phyloP scores from a whole-genome alignment of 2,329 filamentous ascomycete genomes.

The Zymoseptoria ardabiliae region DNA sequence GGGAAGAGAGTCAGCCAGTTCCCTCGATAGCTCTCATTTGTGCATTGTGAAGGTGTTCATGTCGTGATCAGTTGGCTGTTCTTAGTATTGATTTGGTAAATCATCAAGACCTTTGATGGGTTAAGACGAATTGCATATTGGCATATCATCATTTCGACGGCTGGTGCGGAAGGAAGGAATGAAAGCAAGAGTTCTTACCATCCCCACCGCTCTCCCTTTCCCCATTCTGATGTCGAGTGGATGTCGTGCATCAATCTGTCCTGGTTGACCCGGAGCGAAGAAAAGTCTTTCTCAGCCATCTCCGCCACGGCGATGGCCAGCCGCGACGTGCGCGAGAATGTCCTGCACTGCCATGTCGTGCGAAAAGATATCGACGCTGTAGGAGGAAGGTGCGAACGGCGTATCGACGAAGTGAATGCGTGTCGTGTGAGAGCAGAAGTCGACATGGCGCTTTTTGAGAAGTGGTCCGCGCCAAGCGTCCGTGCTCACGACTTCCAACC shows the following conservation, averaged over 20 bases:
- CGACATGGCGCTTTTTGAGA: background rate
- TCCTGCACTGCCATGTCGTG: conserved; percentile 9
- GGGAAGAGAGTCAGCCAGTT: background rate
- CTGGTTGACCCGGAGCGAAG: conserved; percentile 50
- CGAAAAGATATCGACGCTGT: background rate
- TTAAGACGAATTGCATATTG: conserved; percentile 13
- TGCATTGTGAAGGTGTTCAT: background rate
- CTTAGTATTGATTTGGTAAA: conserved; percentile 12
- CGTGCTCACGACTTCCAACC: background rate
- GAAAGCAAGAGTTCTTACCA: conserved; percentile 42
- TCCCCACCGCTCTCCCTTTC: conserved; percentile 59
- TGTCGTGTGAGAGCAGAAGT: background rate
- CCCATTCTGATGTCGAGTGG: conserved; percentile 61
- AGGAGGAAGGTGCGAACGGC: background rate
- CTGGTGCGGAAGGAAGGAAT: conserved; percentile 3
- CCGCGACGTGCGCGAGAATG: conserved; percentile 29
- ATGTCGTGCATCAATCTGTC: conserved; percentile 55
- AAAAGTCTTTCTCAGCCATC: conserved; percentile 46
- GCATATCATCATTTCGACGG: conserved; percentile 16
- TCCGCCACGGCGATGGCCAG: conserved; percentile 36
- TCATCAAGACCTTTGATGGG: conserved; percentile 11
- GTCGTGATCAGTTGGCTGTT: conserved; percentile 21
- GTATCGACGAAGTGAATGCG: background rate
- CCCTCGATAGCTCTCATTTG: conserved; percentile 4
- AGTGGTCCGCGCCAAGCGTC: background rate